phyloP scores from a whole-genome alignment of 2,329 filamentous ascomycete genomes.

The Nemania sp. region DNA sequence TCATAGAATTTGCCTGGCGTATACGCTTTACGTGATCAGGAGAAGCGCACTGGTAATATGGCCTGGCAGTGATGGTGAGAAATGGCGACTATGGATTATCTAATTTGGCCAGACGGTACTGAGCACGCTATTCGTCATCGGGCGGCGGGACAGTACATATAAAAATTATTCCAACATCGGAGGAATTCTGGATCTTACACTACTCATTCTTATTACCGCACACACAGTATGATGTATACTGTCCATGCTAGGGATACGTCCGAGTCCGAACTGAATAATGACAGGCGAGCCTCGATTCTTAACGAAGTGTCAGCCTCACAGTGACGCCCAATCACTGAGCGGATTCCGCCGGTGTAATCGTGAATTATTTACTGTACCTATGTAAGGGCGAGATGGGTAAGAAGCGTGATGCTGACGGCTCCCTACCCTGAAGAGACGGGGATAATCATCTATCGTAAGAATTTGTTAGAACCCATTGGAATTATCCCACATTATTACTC shows the following conservation, averaged over 20 bases:
- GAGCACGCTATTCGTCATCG: not conserved
- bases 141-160: not conserved
- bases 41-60: not conserved
- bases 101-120: not conserved
- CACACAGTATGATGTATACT: conserved; percentile 3
- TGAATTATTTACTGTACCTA: too few relatives aligned
- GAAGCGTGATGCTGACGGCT: too few relatives aligned
- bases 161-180: not conserved
- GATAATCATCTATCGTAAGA: too few relatives aligned
- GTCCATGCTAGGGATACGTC: conserved; percentile 3
- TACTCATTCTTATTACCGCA: not conserved
- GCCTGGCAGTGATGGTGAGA: too few relatives aligned
- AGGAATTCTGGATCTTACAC: not conserved
- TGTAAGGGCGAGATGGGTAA: too few relatives aligned
- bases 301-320: not conserved
- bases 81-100: not conserved
- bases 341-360: too few relatives aligned
- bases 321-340: not conserved
- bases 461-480: too few relatives aligned
- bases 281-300: not conserved
- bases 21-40: too few relatives aligned
- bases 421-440: too few relatives aligned
- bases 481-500: too few relatives aligned
- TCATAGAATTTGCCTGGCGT: too few relatives aligned
- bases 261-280: not conserved